These are phyloP conservation scores for Raffaelea deltoideospora DNA, from an alignment of 2,329 filamentous ascomycete species.

Conservation along the genomic window DNA sequence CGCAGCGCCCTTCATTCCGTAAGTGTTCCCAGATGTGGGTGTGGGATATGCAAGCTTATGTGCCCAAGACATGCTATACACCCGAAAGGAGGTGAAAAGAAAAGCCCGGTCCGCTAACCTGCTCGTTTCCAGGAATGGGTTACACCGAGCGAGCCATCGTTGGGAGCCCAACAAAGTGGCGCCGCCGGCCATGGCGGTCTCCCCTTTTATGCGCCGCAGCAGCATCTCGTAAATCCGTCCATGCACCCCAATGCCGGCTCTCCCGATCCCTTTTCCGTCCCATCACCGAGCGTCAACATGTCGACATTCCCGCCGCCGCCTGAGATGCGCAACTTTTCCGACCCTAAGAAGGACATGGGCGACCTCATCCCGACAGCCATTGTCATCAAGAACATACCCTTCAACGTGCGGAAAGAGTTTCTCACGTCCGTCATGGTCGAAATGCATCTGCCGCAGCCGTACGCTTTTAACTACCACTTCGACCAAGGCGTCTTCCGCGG, in stretches of 20 bases:
- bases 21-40: slow-evolving; percentile 10
- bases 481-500: slow-evolving; percentile 95
- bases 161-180: slow-evolving; percentile 6
- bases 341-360: slow-evolving; percentile 43
- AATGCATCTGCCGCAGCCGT: slow-evolving; percentile 82
- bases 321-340: slow-evolving; percentile 23
- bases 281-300: slow-evolving; percentile 21
- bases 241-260: slow-evolving; percentile 24
- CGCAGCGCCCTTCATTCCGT: slow-evolving; percentile 58
- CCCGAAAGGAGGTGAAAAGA: too few species aligned
- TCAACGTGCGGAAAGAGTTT: slow-evolving; percentile 94
- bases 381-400: slow-evolving; percentile 98
- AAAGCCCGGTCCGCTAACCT: not conserved
- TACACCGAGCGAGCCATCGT: slow-evolving; percentile 5
- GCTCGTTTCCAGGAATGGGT: slow-evolving; percentile 11
- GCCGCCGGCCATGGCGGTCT: slow-evolving; percentile 5
- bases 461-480: slow-evolving; percentile 99
- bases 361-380: slow-evolving; percentile 97
- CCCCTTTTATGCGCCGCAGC: slow-evolving; percentile 8
- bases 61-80: too few species aligned
- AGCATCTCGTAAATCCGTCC: slow-evolving; percentile 6
- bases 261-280: slow-evolving; percentile 18
- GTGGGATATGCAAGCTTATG: not conserved
- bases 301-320: slow-evolving; percentile 23
- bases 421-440: slow-evolving; percentile 88